Conservation (phyloP, 2,329 filamentous ascomycete species). For the Fusarium sambucinum region DNA sequence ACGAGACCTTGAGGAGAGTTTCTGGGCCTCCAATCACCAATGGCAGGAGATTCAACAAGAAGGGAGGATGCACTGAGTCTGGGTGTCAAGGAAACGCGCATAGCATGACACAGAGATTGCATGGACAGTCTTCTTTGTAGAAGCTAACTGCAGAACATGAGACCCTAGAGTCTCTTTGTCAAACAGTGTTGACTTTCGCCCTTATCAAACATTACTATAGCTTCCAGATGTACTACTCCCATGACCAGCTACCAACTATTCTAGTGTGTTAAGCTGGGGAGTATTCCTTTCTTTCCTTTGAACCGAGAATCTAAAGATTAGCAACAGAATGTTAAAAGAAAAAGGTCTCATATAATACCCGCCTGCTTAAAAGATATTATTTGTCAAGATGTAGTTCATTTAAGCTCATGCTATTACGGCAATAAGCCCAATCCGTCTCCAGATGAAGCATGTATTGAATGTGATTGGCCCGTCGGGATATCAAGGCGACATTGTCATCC, state of each 20-base stretch:
- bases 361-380: not conserved
- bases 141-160: too few species aligned
- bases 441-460: not conserved
- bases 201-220: not conserved
- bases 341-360: not conserved
- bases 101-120: not conserved
- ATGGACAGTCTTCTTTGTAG: too few species aligned
- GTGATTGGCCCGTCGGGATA: not conserved
- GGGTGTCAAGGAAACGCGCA: not conserved
- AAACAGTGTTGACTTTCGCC: not conserved
- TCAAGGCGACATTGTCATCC: not conserved
- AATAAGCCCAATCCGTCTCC: not conserved
- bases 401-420: slow-evolving; percentile 4
- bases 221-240: not conserved
- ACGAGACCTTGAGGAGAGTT: not conserved
- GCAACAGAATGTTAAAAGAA: not conserved
- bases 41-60: not conserved
- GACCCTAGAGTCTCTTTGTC: not conserved
- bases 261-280: not conserved
- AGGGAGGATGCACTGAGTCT: not conserved
- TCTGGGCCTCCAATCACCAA: not conserved
- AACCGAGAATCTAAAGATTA: not conserved
- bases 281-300: not conserved
- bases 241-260: not conserved
- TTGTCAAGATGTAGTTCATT: not conserved